Conservation (phyloP, 179 eudicot species). For the Heliamphora pulchella region DNA sequence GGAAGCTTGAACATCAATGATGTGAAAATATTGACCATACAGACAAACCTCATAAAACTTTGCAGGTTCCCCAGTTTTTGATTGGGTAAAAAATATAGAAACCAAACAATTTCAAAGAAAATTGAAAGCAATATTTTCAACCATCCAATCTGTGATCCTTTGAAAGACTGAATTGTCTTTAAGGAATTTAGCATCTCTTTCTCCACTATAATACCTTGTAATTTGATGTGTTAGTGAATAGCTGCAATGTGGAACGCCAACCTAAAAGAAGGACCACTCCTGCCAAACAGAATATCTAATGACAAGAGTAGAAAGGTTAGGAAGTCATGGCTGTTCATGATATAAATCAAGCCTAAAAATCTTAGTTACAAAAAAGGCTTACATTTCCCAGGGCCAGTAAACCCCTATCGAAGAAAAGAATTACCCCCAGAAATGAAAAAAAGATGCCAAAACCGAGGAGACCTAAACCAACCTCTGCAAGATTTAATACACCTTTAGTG, state of each 20-base stretch:
- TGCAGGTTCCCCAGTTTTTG: not conserved
- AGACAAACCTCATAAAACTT: not conserved
- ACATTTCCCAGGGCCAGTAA: constrained; percentile 57
- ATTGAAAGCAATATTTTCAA: not conserved
- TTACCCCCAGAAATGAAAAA: constrained; percentile 40
- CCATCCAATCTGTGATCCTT: not conserved
- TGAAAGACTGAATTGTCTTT: not conserved
- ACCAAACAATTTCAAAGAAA: not conserved
- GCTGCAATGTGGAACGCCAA: constrained; percentile 40
- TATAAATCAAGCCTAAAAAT: not conserved
- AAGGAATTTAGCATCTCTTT: not conserved
- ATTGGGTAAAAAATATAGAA: not conserved
- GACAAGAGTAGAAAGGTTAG: not conserved
- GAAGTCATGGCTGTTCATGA: not conserved
- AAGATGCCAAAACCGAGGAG: constrained; percentile 54
- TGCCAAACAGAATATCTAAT: constrained; percentile 40
- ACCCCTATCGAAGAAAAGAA: constrained; percentile 57
- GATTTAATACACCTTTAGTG: not conserved
- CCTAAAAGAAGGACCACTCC: constrained; percentile 45
- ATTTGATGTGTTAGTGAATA: constrained; percentile 36
- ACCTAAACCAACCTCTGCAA: constrained; percentile 52
- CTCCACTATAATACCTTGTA: constrained; percentile 33
- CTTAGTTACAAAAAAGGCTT: constrained; percentile 18
- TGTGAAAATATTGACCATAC: not conserved
- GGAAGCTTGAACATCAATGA: not conserved